Evolutionary conservation across 2,329 filamentous ascomycete species (phyloP).

Genomic region (Remersonia thermophila): DNA sequence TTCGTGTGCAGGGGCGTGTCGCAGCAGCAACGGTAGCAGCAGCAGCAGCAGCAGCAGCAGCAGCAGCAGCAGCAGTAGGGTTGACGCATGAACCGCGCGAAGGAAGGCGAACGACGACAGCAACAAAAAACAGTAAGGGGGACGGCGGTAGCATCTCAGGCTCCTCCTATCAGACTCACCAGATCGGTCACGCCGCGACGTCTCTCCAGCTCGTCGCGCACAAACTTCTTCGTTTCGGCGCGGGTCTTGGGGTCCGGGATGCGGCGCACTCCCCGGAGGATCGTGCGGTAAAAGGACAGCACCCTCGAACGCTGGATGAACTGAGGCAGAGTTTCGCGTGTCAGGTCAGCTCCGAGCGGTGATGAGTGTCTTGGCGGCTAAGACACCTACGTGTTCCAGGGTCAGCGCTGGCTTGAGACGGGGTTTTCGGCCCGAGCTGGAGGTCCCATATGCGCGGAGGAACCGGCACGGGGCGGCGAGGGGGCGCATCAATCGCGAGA

Average conservation of each 20-base stretch:
- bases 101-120: background rate
- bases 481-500: constrained; percentile 14
- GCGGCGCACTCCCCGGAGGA: constrained; percentile 40
- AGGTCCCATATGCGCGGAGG: constrained; percentile 27
- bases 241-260: constrained; percentile 40
- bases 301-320: constrained; percentile 46
- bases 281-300: constrained; percentile 44
- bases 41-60: too few species aligned
- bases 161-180: too few species aligned
- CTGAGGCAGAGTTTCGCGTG: too few species aligned
- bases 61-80: too few species aligned
- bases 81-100: background rate
- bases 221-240: constrained; percentile 44
- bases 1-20: too few species aligned
- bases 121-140: too few species aligned
- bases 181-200: constrained; percentile 44
- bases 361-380: background rate
- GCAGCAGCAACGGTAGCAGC: too few species aligned
- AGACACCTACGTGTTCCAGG: constrained; percentile 43
- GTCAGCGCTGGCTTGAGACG: constrained; percentile 35
- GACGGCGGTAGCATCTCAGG: too few species aligned
- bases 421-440: constrained; percentile 18
- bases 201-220: constrained; percentile 48
- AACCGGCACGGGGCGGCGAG: constrained; percentile 13
- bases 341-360: too few species aligned